Evolutionary conservation across 176 grass and related monocot genomes (phyloP).

Genomic region (Phyllostachys edulis): DNA sequence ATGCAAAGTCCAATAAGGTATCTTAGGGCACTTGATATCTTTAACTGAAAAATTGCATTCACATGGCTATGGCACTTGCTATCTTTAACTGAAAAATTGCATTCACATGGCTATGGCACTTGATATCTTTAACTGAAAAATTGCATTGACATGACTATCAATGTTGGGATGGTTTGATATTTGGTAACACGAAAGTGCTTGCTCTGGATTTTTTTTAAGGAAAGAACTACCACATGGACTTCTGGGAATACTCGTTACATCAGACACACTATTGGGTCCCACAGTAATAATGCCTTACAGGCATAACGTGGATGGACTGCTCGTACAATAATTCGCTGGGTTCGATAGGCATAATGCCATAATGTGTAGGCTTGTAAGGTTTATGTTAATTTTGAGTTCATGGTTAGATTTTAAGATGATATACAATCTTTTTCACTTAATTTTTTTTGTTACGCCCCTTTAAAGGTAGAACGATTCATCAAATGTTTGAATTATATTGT

Average conservation of each 20-base stretch:
- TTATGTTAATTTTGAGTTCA: background rate
- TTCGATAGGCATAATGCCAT: background rate
- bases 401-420: background rate
- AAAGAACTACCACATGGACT: background rate
- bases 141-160: background rate
- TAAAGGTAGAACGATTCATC: background rate
- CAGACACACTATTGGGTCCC: too few species aligned
- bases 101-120: background rate
- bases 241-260: background rate
- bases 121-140: conserved; percentile 15
- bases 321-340: background rate
- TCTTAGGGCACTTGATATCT: conserved; percentile 20
- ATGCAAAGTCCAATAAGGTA: conserved; percentile 96
- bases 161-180: conserved; percentile 14
- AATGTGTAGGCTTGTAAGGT: conserved; percentile 11
- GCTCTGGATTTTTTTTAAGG: background rate
- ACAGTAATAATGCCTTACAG: too few species aligned
- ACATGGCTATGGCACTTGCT: conserved; percentile 7
- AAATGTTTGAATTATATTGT: background rate
- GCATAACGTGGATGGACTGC: background rate
- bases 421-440: background rate
- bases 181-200: background rate
- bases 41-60: background rate
- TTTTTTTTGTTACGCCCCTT: background rate
- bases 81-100: background rate